These are phyloP conservation scores for Plenodomus lindquistii DNA, from an alignment of 2,329 filamentous ascomycete species.

Conservation along the genomic window DNA sequence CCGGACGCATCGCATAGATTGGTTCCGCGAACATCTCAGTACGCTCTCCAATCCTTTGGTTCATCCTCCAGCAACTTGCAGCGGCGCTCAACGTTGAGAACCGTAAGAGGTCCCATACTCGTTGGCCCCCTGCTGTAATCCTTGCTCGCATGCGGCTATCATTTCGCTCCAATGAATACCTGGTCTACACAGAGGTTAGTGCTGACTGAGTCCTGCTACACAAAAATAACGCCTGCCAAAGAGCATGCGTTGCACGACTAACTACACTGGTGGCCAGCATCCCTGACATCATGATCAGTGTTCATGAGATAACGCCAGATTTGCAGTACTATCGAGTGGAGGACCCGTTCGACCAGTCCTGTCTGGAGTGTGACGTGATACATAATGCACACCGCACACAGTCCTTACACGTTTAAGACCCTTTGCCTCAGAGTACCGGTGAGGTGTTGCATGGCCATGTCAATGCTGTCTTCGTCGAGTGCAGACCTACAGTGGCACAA, in stretches of 20 bases:
- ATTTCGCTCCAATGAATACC: not conserved
- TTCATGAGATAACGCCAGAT: not conserved
- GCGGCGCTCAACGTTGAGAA: constrained; percentile 2
- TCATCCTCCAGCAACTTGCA: constrained; percentile 9
- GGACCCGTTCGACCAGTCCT: not conserved
- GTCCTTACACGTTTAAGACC: not conserved
- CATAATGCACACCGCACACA: not conserved
- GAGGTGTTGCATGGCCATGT: not conserved
- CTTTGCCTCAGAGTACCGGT: not conserved
- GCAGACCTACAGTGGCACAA: not conserved
- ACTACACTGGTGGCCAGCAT: not conserved
- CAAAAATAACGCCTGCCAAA: not conserved
- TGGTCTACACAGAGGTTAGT: not conserved
- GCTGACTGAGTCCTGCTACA: not conserved
- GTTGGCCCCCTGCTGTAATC: not conserved
- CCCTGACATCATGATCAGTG: not conserved
- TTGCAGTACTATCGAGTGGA: not conserved
- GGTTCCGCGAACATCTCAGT: constrained; percentile 22
- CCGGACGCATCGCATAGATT: constrained; percentile 25
- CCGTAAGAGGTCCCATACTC: not conserved
- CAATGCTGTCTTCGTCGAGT: not conserved
- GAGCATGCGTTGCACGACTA: not conserved
- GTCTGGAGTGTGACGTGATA: not conserved
- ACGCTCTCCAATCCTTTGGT: constrained; percentile 8
- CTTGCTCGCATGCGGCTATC: not conserved